Evolutionary conservation across 805 yeast genomes (phyloP).

Genomic region (Starmerella ratchasimensis): DNA sequence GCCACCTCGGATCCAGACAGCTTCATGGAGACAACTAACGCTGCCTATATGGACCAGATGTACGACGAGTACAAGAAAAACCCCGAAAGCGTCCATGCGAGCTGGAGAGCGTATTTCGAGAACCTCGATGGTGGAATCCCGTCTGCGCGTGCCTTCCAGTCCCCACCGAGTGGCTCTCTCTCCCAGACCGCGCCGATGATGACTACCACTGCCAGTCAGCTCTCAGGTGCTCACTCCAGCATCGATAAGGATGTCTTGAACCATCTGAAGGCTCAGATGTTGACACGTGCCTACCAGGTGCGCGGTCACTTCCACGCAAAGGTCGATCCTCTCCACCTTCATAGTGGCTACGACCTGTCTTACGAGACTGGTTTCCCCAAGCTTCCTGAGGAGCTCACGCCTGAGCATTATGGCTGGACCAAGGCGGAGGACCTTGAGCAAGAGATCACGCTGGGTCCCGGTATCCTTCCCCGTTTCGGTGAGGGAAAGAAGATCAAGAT

Average conservation of each 20-base stretch:
- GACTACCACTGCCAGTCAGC: constrained; percentile 30
- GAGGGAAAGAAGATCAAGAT: constrained; percentile 50
- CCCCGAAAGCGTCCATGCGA: constrained; percentile 80
- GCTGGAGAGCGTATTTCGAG: constrained; percentile 92
- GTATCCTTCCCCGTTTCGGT: constrained; percentile 87
- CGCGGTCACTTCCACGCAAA: constrained; percentile 94
- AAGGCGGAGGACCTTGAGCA: constrained; percentile 63
- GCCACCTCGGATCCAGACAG: constrained; percentile 37
- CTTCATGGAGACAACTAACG: constrained; percentile 71
- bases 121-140: constrained; percentile 62
- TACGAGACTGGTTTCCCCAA: constrained; percentile 22
- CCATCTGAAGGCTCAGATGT: constrained; percentile 87
- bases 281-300: constrained; percentile 97
- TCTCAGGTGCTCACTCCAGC: constrained; percentile 34
- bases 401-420: constrained; percentile 84
- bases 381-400: constrained; percentile 70
- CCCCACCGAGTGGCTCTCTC: constrained; percentile 60
- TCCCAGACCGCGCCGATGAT: constrained; percentile 41
- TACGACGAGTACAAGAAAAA: constrained; percentile 86
- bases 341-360: constrained; percentile 52
- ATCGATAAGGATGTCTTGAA: constrained; percentile 26
- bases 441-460: constrained; percentile 88
- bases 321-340: constrained; percentile 87
- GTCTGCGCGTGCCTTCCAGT: constrained; percentile 61
- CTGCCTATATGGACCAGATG: constrained; percentile 95